These are phyloP conservation scores for Tolypocladium guangdongense DNA, from an alignment of 2,329 filamentous ascomycete species.

Conservation along the genomic window DNA sequence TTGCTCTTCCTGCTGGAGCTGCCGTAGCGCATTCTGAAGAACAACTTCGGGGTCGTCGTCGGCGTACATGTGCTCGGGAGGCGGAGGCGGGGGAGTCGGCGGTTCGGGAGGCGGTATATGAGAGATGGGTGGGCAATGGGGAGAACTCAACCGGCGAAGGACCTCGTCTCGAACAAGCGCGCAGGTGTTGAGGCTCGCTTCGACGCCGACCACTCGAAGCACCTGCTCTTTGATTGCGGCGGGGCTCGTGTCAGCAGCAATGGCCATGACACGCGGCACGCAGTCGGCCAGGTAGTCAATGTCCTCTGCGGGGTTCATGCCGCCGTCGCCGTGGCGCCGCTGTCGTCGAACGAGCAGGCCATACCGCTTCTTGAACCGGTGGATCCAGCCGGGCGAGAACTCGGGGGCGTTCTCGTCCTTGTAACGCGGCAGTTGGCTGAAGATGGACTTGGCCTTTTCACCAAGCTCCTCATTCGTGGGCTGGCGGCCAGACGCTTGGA, in stretches of 20 bases:
- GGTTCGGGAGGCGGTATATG: slow-evolving; percentile 11
- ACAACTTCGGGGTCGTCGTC: slow-evolving; percentile 47
- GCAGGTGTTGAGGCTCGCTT: slow-evolving; percentile 41
- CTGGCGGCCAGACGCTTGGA: slow-evolving; percentile 40
- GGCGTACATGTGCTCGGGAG: slow-evolving; percentile 29
- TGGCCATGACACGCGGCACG: slow-evolving; percentile 47
- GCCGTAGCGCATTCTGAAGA: slow-evolving; percentile 46
- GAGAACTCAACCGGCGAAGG: slow-evolving; percentile 25
- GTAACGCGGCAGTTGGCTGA: slow-evolving; percentile 46
- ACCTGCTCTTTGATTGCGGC: slow-evolving; percentile 48
- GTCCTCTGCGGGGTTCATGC: slow-evolving; percentile 40
- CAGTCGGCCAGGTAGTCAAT: slow-evolving; percentile 50
- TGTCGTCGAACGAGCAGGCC: slow-evolving; percentile 46
- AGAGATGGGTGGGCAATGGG: slow-evolving; percentile 11
- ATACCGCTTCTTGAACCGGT: slow-evolving; percentile 54
- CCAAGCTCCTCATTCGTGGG: slow-evolving; percentile 52
- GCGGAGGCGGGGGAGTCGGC: slow-evolving; percentile 15
- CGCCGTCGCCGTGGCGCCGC: slow-evolving; percentile 37
- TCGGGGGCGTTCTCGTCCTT: slow-evolving; percentile 49
- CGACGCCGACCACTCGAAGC: slow-evolving; percentile 42
- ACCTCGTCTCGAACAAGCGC: slow-evolving; percentile 49
- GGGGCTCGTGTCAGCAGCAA: slow-evolving; percentile 47
- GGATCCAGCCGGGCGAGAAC: slow-evolving; percentile 54
- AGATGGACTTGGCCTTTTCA: slow-evolving; percentile 50
- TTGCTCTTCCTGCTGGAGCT: slow-evolving; percentile 48